Evolutionary conservation across 176 grass and related monocot genomes (phyloP), one percentile per base, ranked within the genome.

Genomic region (Poa pratensis): DNA sequence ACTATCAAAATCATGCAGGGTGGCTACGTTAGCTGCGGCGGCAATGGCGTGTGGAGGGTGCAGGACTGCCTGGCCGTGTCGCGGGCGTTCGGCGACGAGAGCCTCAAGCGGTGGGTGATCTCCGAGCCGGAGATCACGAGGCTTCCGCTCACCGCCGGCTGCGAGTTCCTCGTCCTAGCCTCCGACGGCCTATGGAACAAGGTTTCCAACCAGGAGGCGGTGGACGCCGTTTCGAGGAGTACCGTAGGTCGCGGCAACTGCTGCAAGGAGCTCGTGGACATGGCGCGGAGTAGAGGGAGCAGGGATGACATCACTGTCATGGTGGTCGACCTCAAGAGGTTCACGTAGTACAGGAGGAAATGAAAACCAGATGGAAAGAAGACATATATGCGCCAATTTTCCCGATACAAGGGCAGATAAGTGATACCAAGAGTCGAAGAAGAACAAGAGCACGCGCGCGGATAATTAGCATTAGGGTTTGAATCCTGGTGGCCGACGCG

Each of bases 131-230:
- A 85, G 55, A 90, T 86, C 18, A 37, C 15, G 35, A 75, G 5
- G 63, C 19, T 87, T 15, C 48, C 71, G 8, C 76, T 97, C 3
- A 43, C 24, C 5, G 73, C 80, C 9, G 86, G 85, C 14, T 87
- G 88, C 55, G 90, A 97, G 40, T 94, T 94, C 75, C 67, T 97
- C 45, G 88, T 97, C 54, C n/a, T 97, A 24, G 94, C 94, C 18
- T 94, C 94, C n/a, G 94, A 97, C 22, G 94, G 94, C 16, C 86
- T 94, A 13, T 97, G 94, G 94, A 91, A 91, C 43, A 97, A 94
- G 92, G 92, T 97, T 54, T 54, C 30, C 55, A 90, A 98, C 78
- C 93, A 98, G 77, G 95, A 98, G 86, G 95, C 89, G 30, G 89
- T 98, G 3, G 87, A 93, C 52, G 88, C 42, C 20, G 83, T 98